Evolutionary conservation across 352 stramenopile species (phyloP), one percentile per base, ranked within the genome.

Genomic region (Phytophthora sansomeana): DNA sequence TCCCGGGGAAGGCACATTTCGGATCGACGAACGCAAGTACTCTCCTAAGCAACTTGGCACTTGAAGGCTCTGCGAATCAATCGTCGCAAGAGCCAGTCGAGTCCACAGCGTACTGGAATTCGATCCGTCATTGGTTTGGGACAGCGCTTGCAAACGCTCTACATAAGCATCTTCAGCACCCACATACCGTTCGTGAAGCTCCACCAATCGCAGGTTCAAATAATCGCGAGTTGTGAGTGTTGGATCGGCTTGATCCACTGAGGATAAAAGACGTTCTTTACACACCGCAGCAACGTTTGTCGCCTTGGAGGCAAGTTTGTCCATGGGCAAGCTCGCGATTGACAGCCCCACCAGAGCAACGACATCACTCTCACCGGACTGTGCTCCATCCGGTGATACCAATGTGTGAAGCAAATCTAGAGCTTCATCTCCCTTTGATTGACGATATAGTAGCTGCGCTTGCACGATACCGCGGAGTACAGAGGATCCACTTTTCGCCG

Each of bases 181-280:
- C 1, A 63, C 21, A 11, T 55, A 64, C 4, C 79, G 77, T 38
- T 84, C 77, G 49, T 83, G 58, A 52, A 82, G 62, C 51, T 85
- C 79, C 24, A 84, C 53, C 17, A 84, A 58, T 16, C 48, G 75
- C 7, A 77, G 42, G 38, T 75, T 75, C 39, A 67, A 48, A 46
- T 73, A 66, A 30, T 78, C 60, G 7, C 57, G 51, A 6, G 29
- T 69, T 7, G 61, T 60, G 47, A 67, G 41, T 36, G 53, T 51
- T 36, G 57, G 55, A n/a, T 60, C 57, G 10, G 67, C 62, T 61
- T 73, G 48, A 39, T 64, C 43, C 57, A 70, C 60, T 38, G 57
- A 69, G 6, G 56, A 54, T 10, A 81, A 32, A 14, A 85, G 59
- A 11, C 63, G 69, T 6, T 78, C 57, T 38, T 80, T 85, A 38